Conservation (phyloP, 495 filamentous ascomycete genomes). For the Neurospora sp. region DNA sequence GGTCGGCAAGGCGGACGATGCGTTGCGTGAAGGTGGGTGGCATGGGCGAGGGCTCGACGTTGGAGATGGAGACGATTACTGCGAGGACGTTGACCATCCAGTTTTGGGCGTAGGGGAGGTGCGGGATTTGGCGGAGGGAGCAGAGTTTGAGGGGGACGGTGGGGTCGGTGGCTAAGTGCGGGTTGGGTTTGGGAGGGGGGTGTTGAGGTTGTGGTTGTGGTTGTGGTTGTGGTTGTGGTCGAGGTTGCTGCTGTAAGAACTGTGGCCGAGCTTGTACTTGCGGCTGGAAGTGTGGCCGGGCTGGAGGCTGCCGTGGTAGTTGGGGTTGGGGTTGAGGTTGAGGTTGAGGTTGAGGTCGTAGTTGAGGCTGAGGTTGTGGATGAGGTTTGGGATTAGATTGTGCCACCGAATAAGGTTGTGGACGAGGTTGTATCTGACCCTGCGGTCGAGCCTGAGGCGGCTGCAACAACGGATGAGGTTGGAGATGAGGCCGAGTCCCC, state of each 20-base stretch:
- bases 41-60: conserved; percentile 23
- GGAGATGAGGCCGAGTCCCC: not conserved
- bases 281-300: not conserved
- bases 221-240: not conserved
- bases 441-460: not conserved
- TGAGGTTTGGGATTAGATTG: not conserved
- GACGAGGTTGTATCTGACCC: not conserved
- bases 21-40: conserved; percentile 31
- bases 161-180: conserved; percentile 18
- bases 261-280: not conserved
- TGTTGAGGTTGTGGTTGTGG: not conserved
- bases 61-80: conserved; percentile 29
- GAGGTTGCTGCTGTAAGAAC: not conserved
- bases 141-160: conserved; percentile 30
- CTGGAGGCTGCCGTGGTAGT: not conserved
- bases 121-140: conserved; percentile 27
- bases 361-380: not conserved
- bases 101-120: conserved; percentile 39
- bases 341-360: not conserved
- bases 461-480: not conserved
- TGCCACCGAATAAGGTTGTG: not conserved
- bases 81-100: conserved; percentile 38
- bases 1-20: conserved; percentile 31
- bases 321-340: not conserved
- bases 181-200: conserved; percentile 8